Conservation (phyloP, 148 eudicot genomes). For the Salicornia ramosissima region DNA sequence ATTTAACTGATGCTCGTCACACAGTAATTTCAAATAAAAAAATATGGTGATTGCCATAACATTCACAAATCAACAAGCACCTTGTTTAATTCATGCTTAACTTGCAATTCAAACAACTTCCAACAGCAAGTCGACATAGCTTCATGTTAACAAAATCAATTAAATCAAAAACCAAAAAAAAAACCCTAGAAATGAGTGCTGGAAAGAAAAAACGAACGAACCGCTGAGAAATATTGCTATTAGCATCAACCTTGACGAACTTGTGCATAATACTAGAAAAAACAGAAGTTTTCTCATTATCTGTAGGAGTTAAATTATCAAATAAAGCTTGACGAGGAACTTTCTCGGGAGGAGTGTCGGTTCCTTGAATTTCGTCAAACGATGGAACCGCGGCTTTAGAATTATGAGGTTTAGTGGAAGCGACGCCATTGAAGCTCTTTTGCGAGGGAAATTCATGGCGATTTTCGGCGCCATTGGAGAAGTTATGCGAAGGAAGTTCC, state of each 20-base stretch:
- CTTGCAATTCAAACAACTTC: not conserved
- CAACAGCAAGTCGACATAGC: not conserved
- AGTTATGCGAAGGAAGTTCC: not conserved
- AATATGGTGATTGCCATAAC: not conserved
- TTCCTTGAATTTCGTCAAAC: slow-evolving; percentile 44
- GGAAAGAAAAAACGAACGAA: slow-evolving; percentile 7
- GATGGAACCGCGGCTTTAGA: slow-evolving; percentile 8
- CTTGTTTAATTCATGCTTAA: too few relatives aligned
- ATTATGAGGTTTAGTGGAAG: slow-evolving; percentile 9
- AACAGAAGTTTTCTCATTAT: slow-evolving; percentile 32
- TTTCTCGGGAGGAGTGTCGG: slow-evolving; percentile 94
- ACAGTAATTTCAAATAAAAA: not conserved
- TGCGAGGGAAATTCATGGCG: not conserved
- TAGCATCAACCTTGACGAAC: slow-evolving; percentile 45
- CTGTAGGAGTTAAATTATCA: slow-evolving; percentile 32
- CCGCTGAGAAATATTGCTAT: slow-evolving; percentile 29
- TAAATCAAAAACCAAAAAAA: not conserved
- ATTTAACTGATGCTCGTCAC: not conserved
- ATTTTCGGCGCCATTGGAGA: not conserved
- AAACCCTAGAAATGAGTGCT: slow-evolving; percentile 19
- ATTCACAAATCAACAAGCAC: not conserved
- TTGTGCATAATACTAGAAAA: slow-evolving; percentile 74
- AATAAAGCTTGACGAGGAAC: slow-evolving; percentile 47
- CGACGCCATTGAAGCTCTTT: slow-evolving; percentile 9
- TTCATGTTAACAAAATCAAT: not conserved